Base-by-base conservation (phyloP, 1,284 basidiomycete genomes). In the Apiotrichum laibachii region DNA sequence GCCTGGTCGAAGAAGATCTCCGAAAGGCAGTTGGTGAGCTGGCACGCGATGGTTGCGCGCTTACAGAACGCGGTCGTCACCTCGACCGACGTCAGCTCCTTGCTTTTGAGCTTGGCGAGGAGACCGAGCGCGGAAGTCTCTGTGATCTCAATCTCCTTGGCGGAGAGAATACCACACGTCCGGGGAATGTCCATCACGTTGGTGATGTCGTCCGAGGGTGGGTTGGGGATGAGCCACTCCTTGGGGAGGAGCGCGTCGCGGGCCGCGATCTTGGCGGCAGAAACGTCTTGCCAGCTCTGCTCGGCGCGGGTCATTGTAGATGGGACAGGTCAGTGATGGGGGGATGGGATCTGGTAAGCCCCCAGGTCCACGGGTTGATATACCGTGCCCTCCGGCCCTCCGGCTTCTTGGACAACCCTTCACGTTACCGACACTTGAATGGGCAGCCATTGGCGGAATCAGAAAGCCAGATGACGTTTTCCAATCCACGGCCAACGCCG, bases 31-130 rank as follows among this genome's bases (percentile, higher is more conserved):
- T 79, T 61, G 61, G 76, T 66, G 15, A 90, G 76, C 71, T 92
- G 90, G 59, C 92, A 89, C 0, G 90, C 89, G 53, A 91, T 77
- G 48, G 88, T 81, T 0, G 90, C 88, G 33, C 89, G 81, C 78
- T 91, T 91, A 71, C 84, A 85, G 73, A 87, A 91, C 0, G 89
- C 75, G 4, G 57, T 33, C 1, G 63, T 63, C 4, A 73, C 70
- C 15, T 65, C 67, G 26, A 66, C 63, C 21, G 61, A 59, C 22
- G 52, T 68, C 4, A 73, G 68, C 19, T 67, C 67, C 33, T 67
- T 60, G 35, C 60, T 58, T 34, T 47, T 67, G 39, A 66, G 54
- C 53, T 63, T 54, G 35, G 56, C 22, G n/a, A 57, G 26, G 35
- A 57, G 55, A 6, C 34, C 40, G 15, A n/a, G 16, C 22, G 50